phyloP scores from a whole-genome alignment of 306 rosid genomes.

The Delonix regia region DNA sequence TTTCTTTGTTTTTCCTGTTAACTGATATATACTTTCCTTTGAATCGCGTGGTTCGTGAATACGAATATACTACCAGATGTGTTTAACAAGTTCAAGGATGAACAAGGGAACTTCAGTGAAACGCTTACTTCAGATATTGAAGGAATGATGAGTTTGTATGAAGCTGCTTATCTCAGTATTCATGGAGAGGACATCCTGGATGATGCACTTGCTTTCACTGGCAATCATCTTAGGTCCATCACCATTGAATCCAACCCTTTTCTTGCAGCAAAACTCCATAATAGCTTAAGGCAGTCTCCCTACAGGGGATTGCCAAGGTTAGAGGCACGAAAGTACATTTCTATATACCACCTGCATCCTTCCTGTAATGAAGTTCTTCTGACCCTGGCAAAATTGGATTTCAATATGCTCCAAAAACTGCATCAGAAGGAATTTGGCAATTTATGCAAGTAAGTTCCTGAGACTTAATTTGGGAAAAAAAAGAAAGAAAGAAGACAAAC shows the following conservation, averaged over 20 bases:
- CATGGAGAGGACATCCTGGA: constrained; percentile 53
- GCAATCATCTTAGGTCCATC: not conserved
- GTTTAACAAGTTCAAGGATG: constrained; percentile 42
- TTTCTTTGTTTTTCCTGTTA: too few species aligned
- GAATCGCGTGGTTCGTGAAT: not conserved
- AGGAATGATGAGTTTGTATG: constrained; percentile 52
- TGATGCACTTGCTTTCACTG: constrained; percentile 44
- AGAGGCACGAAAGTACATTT: constrained; percentile 38
- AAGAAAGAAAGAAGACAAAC: not conserved
- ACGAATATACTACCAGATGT: constrained; percentile 16
- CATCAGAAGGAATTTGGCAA: constrained; percentile 46
- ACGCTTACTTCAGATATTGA: not conserved
- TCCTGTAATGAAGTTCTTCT: constrained; percentile 39
- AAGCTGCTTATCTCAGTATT: constrained; percentile 43
- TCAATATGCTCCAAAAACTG: constrained; percentile 48
- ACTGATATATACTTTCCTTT: not conserved
- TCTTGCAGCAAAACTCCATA: constrained; percentile 36
- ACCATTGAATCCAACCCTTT: not conserved
- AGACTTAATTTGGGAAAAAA: not conserved
- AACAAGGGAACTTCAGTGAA: constrained; percentile 34
- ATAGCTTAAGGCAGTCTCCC: constrained; percentile 40
- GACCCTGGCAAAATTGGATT: constrained; percentile 51
- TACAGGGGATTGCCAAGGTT: constrained; percentile 42
- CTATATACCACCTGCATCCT: constrained; percentile 42
- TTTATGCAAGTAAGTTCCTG: constrained; percentile 31